These are phyloP conservation scores for Ascochyta lentis DNA, from an alignment of 2,329 filamentous ascomycete genomes.

Conservation along the genomic window DNA sequence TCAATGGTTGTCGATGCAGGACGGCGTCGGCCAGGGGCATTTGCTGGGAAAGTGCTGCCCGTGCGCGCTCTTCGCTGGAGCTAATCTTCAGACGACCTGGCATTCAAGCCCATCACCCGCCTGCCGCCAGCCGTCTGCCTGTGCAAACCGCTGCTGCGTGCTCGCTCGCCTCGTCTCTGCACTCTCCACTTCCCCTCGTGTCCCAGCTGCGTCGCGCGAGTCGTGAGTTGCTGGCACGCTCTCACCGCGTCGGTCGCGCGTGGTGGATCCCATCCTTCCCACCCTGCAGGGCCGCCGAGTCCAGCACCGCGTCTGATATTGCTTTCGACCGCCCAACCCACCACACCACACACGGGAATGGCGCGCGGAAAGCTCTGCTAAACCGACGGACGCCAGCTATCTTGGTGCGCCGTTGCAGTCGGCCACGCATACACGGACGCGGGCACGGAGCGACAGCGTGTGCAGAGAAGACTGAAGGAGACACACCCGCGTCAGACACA, in stretches of 20 bases:
- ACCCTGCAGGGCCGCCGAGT: constrained; percentile 31
- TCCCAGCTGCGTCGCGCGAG: constrained; percentile 17
- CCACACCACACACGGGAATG: constrained; percentile 31
- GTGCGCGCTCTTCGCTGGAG: constrained; percentile 13
- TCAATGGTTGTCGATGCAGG: constrained; percentile 17
- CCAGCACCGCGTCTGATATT: constrained; percentile 20
- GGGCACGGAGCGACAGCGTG: constrained; percentile 53
- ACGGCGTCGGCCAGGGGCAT: constrained; percentile 14
- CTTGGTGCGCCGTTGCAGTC: constrained; percentile 79
- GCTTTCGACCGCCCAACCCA: constrained; percentile 9
- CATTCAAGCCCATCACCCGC: constrained; percentile 31
- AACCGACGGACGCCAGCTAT: constrained; percentile 55
- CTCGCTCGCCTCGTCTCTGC: constrained; percentile 9
- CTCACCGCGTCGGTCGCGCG: constrained; percentile 34
- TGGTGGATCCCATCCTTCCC: constrained; percentile 24
- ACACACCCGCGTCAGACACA: constrained; percentile 29
- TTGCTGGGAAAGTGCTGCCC: constrained; percentile 11
- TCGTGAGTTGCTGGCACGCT: constrained; percentile 14
- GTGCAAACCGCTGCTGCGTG: constrained; percentile 13
- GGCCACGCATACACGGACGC: constrained; percentile 85
- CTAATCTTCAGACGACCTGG: constrained; percentile 20
- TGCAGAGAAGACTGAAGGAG: constrained; percentile 24
- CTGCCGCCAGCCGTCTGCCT: constrained; percentile 28
- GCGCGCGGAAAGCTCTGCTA: constrained; percentile 33
- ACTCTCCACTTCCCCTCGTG: constrained; percentile 1